phyloP scores from a whole-genome alignment of 257 asterid species.

The Fraxinus excelsior region DNA sequence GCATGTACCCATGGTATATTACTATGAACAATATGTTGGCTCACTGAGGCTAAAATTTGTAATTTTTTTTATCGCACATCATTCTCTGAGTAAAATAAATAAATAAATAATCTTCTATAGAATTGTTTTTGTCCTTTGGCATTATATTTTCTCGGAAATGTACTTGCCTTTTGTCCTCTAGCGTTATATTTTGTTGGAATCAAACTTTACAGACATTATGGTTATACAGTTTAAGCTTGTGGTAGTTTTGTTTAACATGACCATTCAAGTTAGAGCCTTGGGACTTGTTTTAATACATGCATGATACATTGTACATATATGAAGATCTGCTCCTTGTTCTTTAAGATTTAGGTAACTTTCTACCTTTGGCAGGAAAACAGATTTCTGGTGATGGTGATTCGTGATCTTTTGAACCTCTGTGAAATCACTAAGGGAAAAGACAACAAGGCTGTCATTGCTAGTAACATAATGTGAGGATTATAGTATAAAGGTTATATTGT shows the following conservation, averaged over 20 bases:
- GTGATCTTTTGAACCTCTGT: conserved; percentile 93
- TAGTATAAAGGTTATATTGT: background rate
- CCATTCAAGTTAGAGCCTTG: background rate
- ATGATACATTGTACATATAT: background rate
- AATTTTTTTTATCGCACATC: background rate
- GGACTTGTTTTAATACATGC: background rate
- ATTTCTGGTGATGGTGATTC: conserved; percentile 96
- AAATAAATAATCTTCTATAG: no score
- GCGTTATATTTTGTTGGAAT: background rate
- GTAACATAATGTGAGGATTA: conserved; percentile 89
- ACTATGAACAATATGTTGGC: background rate
- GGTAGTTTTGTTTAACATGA: background rate
- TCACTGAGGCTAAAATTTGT: no score
- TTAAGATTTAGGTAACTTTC: background rate
- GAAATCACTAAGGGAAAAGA: conserved; percentile 97
- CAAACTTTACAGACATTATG: background rate
- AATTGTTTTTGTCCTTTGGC: background rate
- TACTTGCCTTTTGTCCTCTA: background rate
- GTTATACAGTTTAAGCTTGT: no score
- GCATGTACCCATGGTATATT: background rate
- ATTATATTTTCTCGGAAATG: background rate
- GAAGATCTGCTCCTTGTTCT: conserved; percentile 12
- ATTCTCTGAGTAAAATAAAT: background rate
- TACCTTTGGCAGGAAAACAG: conserved; percentile 80
- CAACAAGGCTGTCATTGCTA: conserved; percentile 98